Percentiles rank a stretch among this genome's conserved stretches.
phyloP scores from a whole-genome alignment of 805 yeast genomes.

The Myxozyma sirexii region DNA sequence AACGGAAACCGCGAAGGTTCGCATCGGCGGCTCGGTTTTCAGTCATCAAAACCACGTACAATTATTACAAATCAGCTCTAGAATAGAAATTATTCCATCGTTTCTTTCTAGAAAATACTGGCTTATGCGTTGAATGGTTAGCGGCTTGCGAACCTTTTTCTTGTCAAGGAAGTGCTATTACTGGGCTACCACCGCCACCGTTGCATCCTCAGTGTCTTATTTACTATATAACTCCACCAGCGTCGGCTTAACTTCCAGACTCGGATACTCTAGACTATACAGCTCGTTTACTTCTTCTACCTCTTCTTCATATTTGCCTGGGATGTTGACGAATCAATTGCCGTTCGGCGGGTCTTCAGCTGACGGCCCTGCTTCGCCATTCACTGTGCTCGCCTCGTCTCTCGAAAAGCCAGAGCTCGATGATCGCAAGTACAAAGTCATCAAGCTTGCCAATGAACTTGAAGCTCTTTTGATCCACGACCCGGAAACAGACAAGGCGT shows the following conservation, averaged over 20 bases:
- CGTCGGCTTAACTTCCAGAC: background rate
- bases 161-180: conserved; percentile 27
- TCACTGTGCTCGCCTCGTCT: conserved; percentile 24
- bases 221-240: conserved; percentile 11
- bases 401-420: conserved; percentile 56
- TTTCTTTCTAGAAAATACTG: background rate
- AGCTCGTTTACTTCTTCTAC: background rate
- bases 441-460: conserved; percentile 71
- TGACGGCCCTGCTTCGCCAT: conserved; percentile 4
- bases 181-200: conserved; percentile 35
- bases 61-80: background rate
- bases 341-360: conserved; percentile 13
- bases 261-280: conserved; percentile 13
- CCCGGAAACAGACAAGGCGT: conserved; percentile 61
- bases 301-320: background rate
- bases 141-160: conserved; percentile 9
- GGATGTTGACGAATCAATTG: conserved; percentile 9
- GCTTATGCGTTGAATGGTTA: conserved; percentile 17
- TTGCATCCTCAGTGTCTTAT: conserved; percentile 30
- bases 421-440: conserved; percentile 71
- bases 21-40: background rate
- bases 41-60: background rate
- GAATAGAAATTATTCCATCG: no score
- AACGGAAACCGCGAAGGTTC: background rate
- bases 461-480: conserved; percentile 73